These are phyloP conservation scores for Saprolegnia diclina DNA, from an alignment of 352 stramenopile genomes.

Conservation along the genomic window DNA sequence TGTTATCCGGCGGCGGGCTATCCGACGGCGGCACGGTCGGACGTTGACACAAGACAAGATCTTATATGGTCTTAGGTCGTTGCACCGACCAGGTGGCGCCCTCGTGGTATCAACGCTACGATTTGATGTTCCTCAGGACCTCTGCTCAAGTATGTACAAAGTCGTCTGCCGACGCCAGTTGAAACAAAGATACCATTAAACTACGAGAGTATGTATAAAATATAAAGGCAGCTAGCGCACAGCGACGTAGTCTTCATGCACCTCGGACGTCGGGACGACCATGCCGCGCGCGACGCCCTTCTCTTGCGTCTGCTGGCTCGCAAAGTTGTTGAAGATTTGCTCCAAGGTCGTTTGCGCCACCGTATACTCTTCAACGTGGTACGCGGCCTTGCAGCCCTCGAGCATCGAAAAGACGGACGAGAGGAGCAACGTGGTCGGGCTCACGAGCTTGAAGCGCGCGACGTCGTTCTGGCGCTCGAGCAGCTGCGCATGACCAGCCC, in stretches of 20 bases:
- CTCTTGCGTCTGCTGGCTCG: constrained; percentile 43
- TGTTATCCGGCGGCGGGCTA: too few species aligned
- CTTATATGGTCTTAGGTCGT: too few species aligned
- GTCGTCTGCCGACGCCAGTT: too few species aligned
- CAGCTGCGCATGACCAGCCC: constrained; percentile 30
- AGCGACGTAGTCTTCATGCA: constrained; percentile 9
- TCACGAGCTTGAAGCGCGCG: constrained; percentile 49
- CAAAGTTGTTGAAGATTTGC: constrained; percentile 85
- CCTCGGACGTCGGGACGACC: neutral
- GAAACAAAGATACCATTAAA: too few species aligned
- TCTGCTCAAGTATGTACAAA: too few species aligned
- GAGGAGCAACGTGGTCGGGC: constrained; percentile 32
- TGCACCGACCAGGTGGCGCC: too few species aligned
- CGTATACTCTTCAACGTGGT: constrained; percentile 62
- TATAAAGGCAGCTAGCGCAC: neutral
- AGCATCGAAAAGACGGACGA: constrained; percentile 49
- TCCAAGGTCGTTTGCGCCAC: constrained; percentile 80
- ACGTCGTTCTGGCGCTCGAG: constrained; percentile 62
- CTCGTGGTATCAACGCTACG: too few species aligned
- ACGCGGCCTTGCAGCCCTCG: constrained; percentile 40
- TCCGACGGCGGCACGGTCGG: too few species aligned
- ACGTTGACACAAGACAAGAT: too few species aligned
- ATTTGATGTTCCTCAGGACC: too few species aligned
- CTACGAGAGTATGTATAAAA: neutral
- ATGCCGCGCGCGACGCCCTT: constrained; percentile 33